Evolutionary conservation across 495 filamentous ascomycete genomes (phyloP), one percentile per base, ranked within the genome.

Genomic region (Annulohypoxylon nitens): DNA sequence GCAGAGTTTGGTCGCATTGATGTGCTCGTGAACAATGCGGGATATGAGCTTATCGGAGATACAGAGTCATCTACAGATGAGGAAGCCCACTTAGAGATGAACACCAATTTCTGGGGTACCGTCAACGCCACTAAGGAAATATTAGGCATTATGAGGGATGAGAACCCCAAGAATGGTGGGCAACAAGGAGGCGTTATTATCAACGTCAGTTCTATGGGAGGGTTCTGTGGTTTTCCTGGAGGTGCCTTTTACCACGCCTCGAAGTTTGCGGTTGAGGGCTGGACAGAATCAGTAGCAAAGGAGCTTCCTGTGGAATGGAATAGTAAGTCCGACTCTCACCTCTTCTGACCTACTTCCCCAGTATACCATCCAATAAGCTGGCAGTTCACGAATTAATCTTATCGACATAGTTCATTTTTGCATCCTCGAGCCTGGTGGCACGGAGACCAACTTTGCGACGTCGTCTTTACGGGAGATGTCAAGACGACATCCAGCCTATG

Each of bases 11-110:
- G 75, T 26, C 83, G 82, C 36, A 79, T 90, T 60, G 86, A 90
- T 60, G 82, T 89, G 10, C 75, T 88, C 25, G 84, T 89, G 68
- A 89, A 89, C 79, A 90, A 89, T 59, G 87, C 87, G 2, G 87
- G 87, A 10, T 87, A 87, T 67, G 69, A 78, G 4, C 78, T 85
- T 3, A 47, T 68, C 8, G 86, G 86, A 6, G 83, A 83, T 61
- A 82, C 84, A 9, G 87, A 89, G 69, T 77, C 76, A 33, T 76
- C 85, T n/a, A 65, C 74, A 0, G 81, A 85, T 11, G 70, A 75
- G 7, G 78, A 83, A 54, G 75, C 80, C 3, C 82, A 81, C 12
- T 67, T 64, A 3, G 64, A 84, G 41, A 70, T 89, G 64, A 86
- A 88, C 18, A 84, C 86, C 47, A 83, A 86, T 70, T 90, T 88